These are phyloP conservation scores for Tolypocladium pustulatum DNA, from an alignment of 2,329 filamentous ascomycete species.

Conservation along the genomic window DNA sequence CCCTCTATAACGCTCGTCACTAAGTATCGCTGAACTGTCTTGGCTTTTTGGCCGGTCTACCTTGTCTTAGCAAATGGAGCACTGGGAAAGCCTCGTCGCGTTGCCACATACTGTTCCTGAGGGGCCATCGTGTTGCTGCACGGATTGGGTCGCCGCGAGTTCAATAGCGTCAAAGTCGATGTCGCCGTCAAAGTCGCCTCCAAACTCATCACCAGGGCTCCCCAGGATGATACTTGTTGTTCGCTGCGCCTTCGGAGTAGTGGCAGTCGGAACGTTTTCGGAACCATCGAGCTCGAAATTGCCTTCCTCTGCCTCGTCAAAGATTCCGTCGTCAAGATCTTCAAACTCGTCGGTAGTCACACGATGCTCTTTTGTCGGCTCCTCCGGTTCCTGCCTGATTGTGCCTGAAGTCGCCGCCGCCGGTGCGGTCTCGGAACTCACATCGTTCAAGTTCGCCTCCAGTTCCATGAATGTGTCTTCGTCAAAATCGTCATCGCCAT, in stretches of 20 bases:
- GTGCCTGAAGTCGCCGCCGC: conserved; percentile 3
- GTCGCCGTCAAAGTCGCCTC: conserved; percentile 51
- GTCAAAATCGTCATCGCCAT: conserved; percentile 47
- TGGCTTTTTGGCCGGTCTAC: conserved; percentile 57
- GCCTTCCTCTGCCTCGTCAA: conserved; percentile 28
- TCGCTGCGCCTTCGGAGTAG: conserved; percentile 4
- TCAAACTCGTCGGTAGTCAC: conserved; percentile 44
- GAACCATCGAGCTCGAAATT: background rate
- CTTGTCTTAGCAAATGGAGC: conserved; percentile 48
- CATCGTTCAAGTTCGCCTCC: conserved; percentile 29
- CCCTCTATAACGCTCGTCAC: conserved; percentile 64
- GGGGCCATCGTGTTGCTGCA: conserved; percentile 16
- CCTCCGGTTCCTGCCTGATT: background rate
- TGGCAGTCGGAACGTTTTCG: background rate
- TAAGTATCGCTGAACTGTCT: conserved; percentile 78
- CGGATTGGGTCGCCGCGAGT: conserved; percentile 60
- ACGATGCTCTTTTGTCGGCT: background rate
- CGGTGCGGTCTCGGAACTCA: conserved; percentile 4
- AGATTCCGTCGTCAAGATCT: conserved; percentile 53
- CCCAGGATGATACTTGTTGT: conserved; percentile 5
- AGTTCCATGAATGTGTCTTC: conserved; percentile 48
- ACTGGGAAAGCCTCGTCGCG: conserved; percentile 7
- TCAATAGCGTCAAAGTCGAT: conserved; percentile 72
- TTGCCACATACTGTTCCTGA: conserved; percentile 27
- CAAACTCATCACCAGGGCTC: conserved; percentile 21